Percentiles rank a stretch among this genome's conserved stretches.
These are phyloP conservation scores for Leptodermis oblonga DNA, from an alignment of 257 asterid species.

Conservation along the genomic window DNA sequence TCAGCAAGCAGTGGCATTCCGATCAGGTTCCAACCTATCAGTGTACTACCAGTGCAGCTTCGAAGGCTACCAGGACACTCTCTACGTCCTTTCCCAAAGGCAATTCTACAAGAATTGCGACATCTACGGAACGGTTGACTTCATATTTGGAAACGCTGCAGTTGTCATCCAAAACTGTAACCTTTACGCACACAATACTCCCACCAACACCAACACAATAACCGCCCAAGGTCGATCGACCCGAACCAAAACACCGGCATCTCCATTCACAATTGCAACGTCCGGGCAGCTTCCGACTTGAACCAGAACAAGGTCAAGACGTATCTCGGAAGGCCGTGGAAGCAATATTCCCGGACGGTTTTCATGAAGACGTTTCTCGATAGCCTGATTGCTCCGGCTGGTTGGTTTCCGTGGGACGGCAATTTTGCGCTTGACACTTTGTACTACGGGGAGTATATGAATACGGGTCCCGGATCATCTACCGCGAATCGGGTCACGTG, in stretches of 20 bases:
- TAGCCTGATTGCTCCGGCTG: constrained; percentile 55
- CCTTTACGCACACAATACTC: constrained; percentile 60
- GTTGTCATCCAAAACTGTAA: constrained; percentile 78
- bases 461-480: constrained; percentile 69
- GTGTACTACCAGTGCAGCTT: constrained; percentile 77
- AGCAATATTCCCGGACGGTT: constrained; percentile 61
- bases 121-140: constrained; percentile 79
- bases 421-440: constrained; percentile 55
- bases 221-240: constrained; percentile 81
- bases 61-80: constrained; percentile 87
- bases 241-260: constrained; percentile 82
- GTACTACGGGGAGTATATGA: constrained; percentile 72
- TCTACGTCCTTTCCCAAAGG: constrained; percentile 58
- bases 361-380: constrained; percentile 55
- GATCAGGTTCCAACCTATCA: constrained; percentile 78
- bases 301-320: constrained; percentile 42
- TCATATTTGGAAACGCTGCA: constrained; percentile 85
- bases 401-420: constrained; percentile 85
- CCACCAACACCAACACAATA: constrained; percentile 23
- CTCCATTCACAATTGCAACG: constrained; percentile 51
- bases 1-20: constrained; percentile 87
- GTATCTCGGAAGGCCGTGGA: constrained; percentile 80
- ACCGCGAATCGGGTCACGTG: constrained; percentile 63
- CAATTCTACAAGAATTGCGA: constrained; percentile 78
- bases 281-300: constrained; percentile 58